Conservation (phyloP, 2,329 filamentous ascomycete genomes). For the Incumbomyces delicatus region DNA sequence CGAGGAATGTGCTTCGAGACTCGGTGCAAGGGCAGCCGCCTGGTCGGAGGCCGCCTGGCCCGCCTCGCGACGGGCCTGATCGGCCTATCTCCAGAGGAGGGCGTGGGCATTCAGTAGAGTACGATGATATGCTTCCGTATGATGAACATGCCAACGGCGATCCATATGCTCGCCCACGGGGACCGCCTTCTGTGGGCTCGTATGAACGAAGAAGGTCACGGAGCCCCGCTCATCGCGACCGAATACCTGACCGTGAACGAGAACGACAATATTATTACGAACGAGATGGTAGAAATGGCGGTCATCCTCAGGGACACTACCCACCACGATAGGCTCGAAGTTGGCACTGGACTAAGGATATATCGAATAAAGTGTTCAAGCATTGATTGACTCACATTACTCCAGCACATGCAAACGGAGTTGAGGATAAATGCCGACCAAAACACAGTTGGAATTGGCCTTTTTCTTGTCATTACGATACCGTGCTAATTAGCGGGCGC, state of each 20-base stretch:
- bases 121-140: conserved; percentile 4
- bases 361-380: too few species aligned
- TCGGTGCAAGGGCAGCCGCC: conserved; percentile 1
- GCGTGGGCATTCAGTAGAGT: conserved; percentile 2
- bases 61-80: conserved; percentile 3
- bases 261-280: conserved; percentile 5
- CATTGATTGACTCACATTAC: too few species aligned
- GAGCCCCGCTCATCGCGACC: conserved; percentile 12
- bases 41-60: conserved; percentile 2
- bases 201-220: conserved; percentile 14
- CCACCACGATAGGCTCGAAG: not conserved
- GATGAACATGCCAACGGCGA: conserved; percentile 4
- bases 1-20: conserved; percentile 4
- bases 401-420: too few species aligned
- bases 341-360: too few species aligned
- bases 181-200: conserved; percentile 1
- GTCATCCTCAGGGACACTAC: not conserved
- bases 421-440: too few species aligned
- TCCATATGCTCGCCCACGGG: not conserved
- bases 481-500: too few species aligned
- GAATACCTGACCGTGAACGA: conserved; percentile 6
- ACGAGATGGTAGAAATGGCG: conserved; percentile 1
- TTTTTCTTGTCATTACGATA: too few species aligned
- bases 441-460: too few species aligned
- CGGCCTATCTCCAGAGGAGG: not conserved